Evolutionary conservation across 2,329 filamentous ascomycete species (phyloP).

Genomic region (Colletotrichum gigasporum): DNA sequence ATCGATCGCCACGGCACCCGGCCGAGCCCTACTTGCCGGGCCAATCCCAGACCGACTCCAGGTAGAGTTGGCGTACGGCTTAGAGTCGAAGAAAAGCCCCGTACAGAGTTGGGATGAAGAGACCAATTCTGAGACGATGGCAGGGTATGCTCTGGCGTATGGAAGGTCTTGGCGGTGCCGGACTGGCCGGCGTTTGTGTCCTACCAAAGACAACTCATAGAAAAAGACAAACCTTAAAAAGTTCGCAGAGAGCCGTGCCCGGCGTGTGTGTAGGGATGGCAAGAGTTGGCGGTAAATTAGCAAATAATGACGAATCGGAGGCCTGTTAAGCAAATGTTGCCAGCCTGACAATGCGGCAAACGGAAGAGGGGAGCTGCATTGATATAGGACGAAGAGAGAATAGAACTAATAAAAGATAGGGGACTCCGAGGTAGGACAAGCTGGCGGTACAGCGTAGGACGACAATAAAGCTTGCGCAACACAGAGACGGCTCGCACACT

Average conservation of each 20-base stretch:
- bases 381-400: too few species aligned
- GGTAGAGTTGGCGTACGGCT: neutral
- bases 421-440: too few species aligned
- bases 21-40: too few species aligned
- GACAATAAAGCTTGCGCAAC: too few species aligned
- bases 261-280: conserved; percentile 4
- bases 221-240: neutral
- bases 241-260: too few species aligned
- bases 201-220: neutral
- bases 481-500: too few species aligned
- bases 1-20: too few species aligned
- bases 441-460: too few species aligned
- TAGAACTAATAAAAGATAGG: too few species aligned
- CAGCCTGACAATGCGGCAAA: neutral
- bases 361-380: too few species aligned
- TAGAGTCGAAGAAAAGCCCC: neutral
- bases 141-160: neutral
- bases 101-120: conserved; percentile 10
- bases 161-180: conserved; percentile 11
- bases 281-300: neutral
- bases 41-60: neutral
- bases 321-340: neutral
- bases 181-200: neutral
- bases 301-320: neutral
- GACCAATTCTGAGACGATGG: conserved; percentile 6